A percentile compares a stretch with the other conserved stretches of the same genome.
Evolutionary conservation across 257 asterid species (phyloP).

Genomic region (Anisodus acutangulus): DNA sequence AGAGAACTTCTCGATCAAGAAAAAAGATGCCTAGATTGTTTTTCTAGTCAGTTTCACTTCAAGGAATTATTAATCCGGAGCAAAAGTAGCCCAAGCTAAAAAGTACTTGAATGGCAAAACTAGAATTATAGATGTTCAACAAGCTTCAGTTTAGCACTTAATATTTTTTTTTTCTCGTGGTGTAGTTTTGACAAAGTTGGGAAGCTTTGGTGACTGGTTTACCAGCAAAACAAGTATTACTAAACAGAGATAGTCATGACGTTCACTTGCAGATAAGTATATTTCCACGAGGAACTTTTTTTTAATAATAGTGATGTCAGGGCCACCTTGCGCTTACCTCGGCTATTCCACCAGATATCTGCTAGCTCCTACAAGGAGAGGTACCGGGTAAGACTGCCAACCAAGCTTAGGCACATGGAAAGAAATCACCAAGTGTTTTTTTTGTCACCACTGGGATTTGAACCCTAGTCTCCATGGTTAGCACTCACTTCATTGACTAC

Average conservation of each 20-base stretch:
- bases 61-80: background rate
- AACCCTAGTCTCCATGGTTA: background rate
- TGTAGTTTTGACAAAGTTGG: constrained; percentile 14
- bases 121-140: background rate
- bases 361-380: background rate
- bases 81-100: constrained; percentile 4
- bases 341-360: background rate
- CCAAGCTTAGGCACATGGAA: background rate
- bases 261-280: background rate
- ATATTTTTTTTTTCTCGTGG: background rate
- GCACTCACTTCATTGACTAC: background rate
- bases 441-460: background rate
- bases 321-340: background rate
- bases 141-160: background rate
- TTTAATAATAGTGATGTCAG: background rate
- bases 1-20: background rate
- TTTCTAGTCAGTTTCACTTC: constrained; percentile 18
- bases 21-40: background rate
- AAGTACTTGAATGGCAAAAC: background rate
- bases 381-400: background rate
- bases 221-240: constrained; percentile 6
- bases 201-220: background rate
- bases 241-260: background rate
- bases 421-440: background rate
- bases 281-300: background rate